Percentiles rank a stretch among this genome's conserved stretches.
phyloP scores from a whole-genome alignment of 169 alveolate species.

The Plasmodium cynomolgi region DNA sequence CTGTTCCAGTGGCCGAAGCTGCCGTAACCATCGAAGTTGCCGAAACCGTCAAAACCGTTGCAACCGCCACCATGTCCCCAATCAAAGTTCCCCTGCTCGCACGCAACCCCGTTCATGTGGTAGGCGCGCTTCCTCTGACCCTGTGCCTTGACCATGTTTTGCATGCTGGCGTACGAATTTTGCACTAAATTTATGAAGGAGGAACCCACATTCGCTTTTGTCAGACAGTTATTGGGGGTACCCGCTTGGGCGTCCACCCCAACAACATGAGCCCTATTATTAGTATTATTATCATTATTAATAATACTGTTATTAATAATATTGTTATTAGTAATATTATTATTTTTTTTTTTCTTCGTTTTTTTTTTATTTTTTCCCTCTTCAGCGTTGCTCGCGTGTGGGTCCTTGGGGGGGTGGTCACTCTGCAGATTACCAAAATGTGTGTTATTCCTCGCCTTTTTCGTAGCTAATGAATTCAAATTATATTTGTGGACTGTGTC shows the following conservation, averaged over 20 bases:
- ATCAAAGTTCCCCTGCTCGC: background rate
- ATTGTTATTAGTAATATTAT: no score
- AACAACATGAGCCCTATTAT: background rate
- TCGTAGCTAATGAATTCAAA: background rate
- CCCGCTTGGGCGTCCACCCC: background rate
- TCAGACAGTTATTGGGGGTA: background rate
- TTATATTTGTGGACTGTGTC: background rate
- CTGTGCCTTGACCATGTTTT: constrained; percentile 7
- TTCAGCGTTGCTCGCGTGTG: background rate
- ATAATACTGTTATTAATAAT: no score
- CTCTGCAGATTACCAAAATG: constrained; percentile 2
- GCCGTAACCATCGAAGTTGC: background rate
- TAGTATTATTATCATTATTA: no score
- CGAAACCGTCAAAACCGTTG: background rate
- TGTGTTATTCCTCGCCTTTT: constrained; percentile 14
- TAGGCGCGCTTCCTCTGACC: background rate
- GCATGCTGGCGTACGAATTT: constrained; percentile 16
- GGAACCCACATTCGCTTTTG: constrained; percentile 9
- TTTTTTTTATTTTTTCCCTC: constrained; percentile 26
- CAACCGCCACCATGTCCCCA: background rate
- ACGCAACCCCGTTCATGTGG: constrained; percentile 4
- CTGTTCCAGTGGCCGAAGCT: background rate
- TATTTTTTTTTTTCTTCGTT: background rate
- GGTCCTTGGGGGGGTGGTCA: background rate
- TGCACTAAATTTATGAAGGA: constrained; percentile 23